Evolutionary conservation across 176 grass and related monocot species (phyloP).

Genomic region (Rhynchospora tenuis): DNA sequence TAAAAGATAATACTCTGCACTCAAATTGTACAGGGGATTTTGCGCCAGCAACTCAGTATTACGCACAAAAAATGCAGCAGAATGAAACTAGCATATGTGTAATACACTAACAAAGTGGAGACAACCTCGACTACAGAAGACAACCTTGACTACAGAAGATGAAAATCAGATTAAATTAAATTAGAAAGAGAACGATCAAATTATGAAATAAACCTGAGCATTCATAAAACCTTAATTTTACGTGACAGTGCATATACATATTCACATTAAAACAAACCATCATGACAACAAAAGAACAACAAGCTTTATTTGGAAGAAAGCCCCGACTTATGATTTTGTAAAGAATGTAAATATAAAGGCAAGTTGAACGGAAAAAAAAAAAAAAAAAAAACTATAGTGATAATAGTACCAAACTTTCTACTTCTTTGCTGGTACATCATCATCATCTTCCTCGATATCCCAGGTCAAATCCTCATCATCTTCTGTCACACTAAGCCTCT

Average conservation of each 20-base stretch:
- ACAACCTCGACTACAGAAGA: neutral
- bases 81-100: neutral
- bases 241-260: conserved; percentile 21
- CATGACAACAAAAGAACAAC: conserved; percentile 27
- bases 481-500: conserved; percentile 59
- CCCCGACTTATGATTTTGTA: conserved; percentile 28
- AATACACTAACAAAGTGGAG: neutral
- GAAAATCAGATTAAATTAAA: neutral
- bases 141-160: neutral
- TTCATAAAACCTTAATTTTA: neutral
- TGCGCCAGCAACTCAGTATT: neutral
- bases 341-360: conserved; percentile 3
- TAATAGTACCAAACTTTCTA: conserved; percentile 13
- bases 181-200: neutral
- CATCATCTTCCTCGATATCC: conserved; percentile 93
- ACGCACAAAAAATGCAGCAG: neutral
- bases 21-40: neutral
- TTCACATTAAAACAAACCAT: conserved; percentile 36
- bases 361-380: conserved; percentile 8
- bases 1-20: neutral
- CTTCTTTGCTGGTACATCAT: conserved; percentile 27
- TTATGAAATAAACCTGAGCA: neutral
- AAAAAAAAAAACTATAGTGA: conserved; percentile 11
- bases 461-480: conserved; percentile 96
- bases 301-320: conserved; percentile 43